Evolutionary conservation across 164 flowering plant genomes (phyloP), one percentile per base, ranked within the genome.

Genomic region (Nelumbo lutea): DNA sequence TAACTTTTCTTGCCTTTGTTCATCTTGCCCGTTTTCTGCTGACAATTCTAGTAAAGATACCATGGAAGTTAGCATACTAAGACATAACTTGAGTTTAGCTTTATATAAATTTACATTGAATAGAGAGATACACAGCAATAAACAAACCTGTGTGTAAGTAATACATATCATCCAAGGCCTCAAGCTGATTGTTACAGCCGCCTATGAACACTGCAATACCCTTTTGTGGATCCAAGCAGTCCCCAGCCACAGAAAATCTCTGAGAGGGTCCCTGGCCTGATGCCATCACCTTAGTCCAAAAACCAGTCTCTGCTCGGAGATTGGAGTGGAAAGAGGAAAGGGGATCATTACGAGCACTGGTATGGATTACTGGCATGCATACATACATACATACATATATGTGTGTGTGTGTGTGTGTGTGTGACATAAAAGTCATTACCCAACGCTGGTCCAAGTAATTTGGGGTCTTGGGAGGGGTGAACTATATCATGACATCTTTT

Each of bases 241-340:
- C 98, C 62, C 95, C 99, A 76, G 97, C 90, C 56, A 89, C 86
- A 64, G 99, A 89, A 79, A 96, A 96, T 80, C 99, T 84, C 47
- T 95, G 87, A 72, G 96, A 87, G 73, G 98, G 99, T 43, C 89
- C 98, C 69, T 79, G 81, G 5, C 98, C 94, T 7, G 72, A 65
- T 45, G 89, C 74, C 38, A 67, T 15, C 62, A 89, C 75, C 79
- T 86, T 90, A 65, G 86, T 83, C 98, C 99, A 96, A 41, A 83
- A 3, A 62, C 88, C 90, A 59, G 83, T 85, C 45, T 92, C 99
- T 96, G 82, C 80, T 74, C 2, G 46, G 9, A 62, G 6, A 9
- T 48, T 52, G 40, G 10, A 38, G 39, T 7, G 8, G 9, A 2
- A 13, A 9, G 40, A 60, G 51, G 47, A 57, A 59, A 68, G 45